These are phyloP conservation scores for Boletus sp. DNA, from an alignment of 768 basidiomycete genomes.

Conservation along the genomic window DNA sequence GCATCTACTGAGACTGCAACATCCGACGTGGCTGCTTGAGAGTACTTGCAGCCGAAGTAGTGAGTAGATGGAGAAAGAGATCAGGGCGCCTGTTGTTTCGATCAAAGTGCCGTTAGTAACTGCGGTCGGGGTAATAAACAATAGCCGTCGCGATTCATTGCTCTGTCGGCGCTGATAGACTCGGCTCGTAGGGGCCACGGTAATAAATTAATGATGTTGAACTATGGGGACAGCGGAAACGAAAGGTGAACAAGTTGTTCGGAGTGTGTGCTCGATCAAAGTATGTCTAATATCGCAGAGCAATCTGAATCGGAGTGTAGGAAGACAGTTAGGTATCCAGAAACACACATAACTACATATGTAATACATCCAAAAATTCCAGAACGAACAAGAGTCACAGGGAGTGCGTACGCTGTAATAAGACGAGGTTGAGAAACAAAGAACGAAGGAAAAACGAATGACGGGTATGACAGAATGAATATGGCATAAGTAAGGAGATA, in stretches of 20 bases:
- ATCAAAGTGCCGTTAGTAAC: not conserved
- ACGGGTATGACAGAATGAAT: conserved; percentile 35
- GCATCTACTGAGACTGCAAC: conserved; percentile 13
- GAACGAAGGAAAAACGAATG: conserved; percentile 19
- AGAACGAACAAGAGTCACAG: conserved; percentile 29
- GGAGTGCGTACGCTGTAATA: conserved; percentile 19
- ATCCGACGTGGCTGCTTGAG: conserved; percentile 15
- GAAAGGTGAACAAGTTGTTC: not conserved
- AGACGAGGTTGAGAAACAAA: conserved; percentile 8
- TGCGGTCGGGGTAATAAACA: not conserved
- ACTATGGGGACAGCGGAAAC: not conserved
- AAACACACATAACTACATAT: conserved; percentile 38
- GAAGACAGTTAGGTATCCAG: conserved; percentile 36
- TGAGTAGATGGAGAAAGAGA: not conserved
- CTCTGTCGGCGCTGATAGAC: not conserved
- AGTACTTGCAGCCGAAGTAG: not conserved
- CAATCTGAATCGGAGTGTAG: conserved; percentile 17
- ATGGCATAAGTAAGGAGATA: conserved; percentile 33
- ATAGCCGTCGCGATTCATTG: not conserved
- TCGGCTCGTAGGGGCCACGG: no score
- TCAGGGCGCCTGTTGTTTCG: not conserved
- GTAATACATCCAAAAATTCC: conserved; percentile 36
- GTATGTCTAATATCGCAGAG: conserved; percentile 7
- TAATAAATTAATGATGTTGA: not conserved
- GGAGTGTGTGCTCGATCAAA: not conserved